Evolutionary conservation across 805 yeast genomes (phyloP).

Genomic region (Cyberlindnera saturnus): DNA sequence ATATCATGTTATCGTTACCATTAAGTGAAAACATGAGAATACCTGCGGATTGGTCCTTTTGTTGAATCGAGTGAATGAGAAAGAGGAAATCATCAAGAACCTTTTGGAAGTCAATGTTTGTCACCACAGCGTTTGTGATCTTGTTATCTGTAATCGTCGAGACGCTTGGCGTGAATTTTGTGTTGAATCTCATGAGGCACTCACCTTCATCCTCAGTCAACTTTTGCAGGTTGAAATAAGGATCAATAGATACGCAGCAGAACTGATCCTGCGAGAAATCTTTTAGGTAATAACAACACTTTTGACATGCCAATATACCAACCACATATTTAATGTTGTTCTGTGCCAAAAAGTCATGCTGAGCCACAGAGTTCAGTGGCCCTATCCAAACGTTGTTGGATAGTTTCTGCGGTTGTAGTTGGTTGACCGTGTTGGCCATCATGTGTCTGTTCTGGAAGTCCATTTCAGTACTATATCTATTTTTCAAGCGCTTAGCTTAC

Average conservation of each 20-base stretch:
- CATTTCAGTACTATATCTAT: constrained; percentile 1
- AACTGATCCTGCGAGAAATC: constrained; percentile 22
- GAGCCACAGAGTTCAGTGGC: constrained; percentile 37
- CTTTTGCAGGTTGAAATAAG: constrained; percentile 26
- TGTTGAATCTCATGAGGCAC: constrained; percentile 20
- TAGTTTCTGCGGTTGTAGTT: constrained; percentile 35
- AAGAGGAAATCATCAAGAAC: constrained; percentile 17
- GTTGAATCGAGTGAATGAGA: constrained; percentile 15
- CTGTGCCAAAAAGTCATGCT: constrained; percentile 29
- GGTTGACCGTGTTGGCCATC: constrained; percentile 22
- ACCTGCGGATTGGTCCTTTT: constrained; percentile 21
- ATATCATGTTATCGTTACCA: constrained; percentile 23
- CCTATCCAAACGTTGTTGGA: constrained; percentile 39
- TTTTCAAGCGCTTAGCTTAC: background rate
- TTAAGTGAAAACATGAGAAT: constrained; percentile 22
- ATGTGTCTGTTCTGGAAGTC: constrained; percentile 24
- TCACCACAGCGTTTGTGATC: constrained; percentile 19
- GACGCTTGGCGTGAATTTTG: constrained; percentile 20
- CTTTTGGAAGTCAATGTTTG: constrained; percentile 22
- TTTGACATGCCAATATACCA: constrained; percentile 29
- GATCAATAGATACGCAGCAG: constrained; percentile 29
- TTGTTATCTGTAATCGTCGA: constrained; percentile 16
- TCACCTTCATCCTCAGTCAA: constrained; percentile 24
- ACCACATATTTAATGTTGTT: constrained; percentile 35
- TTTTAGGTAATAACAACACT: constrained; percentile 26